Percentiles rank a stretch among this genome's conserved stretches.
These are phyloP conservation scores for Aspergillus sojae DNA, from an alignment of 2,329 filamentous ascomycete genomes.

Conservation along the genomic window DNA sequence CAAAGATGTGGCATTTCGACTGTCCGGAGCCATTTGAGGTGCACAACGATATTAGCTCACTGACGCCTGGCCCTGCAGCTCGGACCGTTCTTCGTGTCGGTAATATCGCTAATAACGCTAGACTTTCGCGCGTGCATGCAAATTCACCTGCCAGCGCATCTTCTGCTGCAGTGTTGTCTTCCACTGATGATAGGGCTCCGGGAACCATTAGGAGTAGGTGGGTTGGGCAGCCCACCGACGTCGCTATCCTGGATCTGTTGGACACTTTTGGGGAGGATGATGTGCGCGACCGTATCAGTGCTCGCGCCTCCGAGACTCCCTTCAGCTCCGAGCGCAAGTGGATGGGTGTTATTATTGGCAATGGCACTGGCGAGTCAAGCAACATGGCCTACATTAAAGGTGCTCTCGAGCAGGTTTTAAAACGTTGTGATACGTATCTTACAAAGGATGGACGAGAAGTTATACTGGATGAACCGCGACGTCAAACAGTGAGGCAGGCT, in stretches of 20 bases:
- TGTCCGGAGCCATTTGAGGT: constrained; percentile 60
- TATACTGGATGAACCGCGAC: constrained; percentile 74
- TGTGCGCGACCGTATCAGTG: constrained; percentile 81
- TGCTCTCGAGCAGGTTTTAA: constrained; percentile 82
- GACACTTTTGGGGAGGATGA: constrained; percentile 92
- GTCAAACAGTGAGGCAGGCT: constrained; percentile 73
- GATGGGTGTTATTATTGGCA: constrained; percentile 92
- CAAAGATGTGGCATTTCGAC: constrained; percentile 95
- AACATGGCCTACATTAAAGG: constrained; percentile 96
- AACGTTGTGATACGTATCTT: constrained; percentile 87
- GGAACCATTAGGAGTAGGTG: constrained; percentile 78
- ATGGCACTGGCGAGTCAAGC: constrained; percentile 56
- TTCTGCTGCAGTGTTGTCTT: constrained; percentile 81
- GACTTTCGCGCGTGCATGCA: constrained; percentile 73
- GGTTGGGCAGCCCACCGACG: constrained; percentile 96
- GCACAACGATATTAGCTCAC: constrained; percentile 54
- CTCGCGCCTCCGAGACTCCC: constrained; percentile 79
- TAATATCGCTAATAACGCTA: constrained; percentile 94
- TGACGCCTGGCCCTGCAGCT: constrained; percentile 70
- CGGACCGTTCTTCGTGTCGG: constrained; percentile 84
- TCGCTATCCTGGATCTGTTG: constrained; percentile 91
- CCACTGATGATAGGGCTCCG: constrained; percentile 67
- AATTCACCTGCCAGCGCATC: constrained; percentile 70
- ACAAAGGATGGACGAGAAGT: constrained; percentile 84
- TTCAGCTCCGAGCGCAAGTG: constrained; percentile 98